Evolutionary conservation across 805 yeast species (phyloP), one percentile per base, ranked within the genome.

Genomic region (Candida coquimbonensis): DNA sequence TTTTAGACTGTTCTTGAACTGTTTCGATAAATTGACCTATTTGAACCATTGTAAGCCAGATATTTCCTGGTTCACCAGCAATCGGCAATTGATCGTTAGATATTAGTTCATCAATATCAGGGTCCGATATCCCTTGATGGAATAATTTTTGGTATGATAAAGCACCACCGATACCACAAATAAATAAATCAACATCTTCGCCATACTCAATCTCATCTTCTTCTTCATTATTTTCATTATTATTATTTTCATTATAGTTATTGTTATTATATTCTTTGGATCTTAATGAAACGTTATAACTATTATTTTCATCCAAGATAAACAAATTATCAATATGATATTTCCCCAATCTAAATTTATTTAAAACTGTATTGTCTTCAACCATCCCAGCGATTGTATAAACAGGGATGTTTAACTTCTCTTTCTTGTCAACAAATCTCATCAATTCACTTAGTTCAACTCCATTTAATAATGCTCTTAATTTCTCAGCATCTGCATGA

Each of bases 301-400:
- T 61, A 38, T 65, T 64, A 33, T 66, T 66, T 58, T 85, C 90
- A 60, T 83, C 89, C 33, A 85, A 68, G 5, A 86, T 57, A 51
- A 67, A 63, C 46, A 85, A 63, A 58, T 86, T 86, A 14, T 78
- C 77, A 5, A 85, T 70, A 3, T 50, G 44, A 50, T 77, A 73
- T 12, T 68, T 64, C 5, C 83, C 83, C 44, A 67, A 61, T 45
- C 80, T 72, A 61, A 85, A 76, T 65, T 76, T 77, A 51, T 80
- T 77, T 38, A 85, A 63, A 21, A 86, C 86, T 4, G 73, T 57
- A 2, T 87, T 78, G 59, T 85, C 95, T 59, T 85, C 95, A 46
- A 81, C 70, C 61, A 83, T 81, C 0, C 93, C 93, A 54, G 76
- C 81, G n/a, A 82, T 77, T 4, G 90, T 78, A 65, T 85, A 86